phyloP scores from a whole-genome alignment of 2,329 filamentous ascomycete genomes.

The Fusarium sp. region DNA sequence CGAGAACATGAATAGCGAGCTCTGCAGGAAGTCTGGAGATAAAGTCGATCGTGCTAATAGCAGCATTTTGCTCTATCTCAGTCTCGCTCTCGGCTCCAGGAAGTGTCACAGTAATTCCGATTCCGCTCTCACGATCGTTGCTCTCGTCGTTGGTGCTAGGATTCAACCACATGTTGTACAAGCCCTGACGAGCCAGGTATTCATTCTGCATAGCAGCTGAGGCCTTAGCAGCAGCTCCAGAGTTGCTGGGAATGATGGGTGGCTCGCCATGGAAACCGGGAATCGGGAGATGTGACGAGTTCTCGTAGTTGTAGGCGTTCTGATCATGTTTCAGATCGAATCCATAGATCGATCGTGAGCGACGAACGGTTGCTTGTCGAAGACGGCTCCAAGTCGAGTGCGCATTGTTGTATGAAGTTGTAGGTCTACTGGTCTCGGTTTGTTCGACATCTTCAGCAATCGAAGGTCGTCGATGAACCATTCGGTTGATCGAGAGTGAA shows the following conservation, averaged over 20 bases:
- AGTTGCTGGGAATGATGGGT: conserved; percentile 68
- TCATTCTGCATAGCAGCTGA: conserved; percentile 70
- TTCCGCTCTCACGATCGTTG: conserved; percentile 71
- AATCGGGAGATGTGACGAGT: conserved; percentile 51
- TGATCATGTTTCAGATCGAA: conserved; percentile 48
- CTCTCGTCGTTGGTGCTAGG: conserved; percentile 55
- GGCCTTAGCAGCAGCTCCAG: conserved; percentile 70
- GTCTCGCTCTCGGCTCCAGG: conserved; percentile 50
- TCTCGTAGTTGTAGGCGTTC: conserved; percentile 38
- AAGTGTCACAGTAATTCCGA: conserved; percentile 67
- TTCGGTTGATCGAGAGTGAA: conserved; percentile 64
- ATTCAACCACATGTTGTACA: conserved; percentile 57
- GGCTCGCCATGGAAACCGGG: conserved; percentile 64
- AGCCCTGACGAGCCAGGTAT: conserved; percentile 50
- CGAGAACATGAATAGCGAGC: conserved; percentile 68
- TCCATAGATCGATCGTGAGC: conserved; percentile 58
- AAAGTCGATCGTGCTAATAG: conserved; percentile 68
- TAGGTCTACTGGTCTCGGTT: conserved; percentile 48
- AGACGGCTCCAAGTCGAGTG: conserved; percentile 61
- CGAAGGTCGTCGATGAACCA: conserved; percentile 62
- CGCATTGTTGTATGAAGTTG: conserved; percentile 56
- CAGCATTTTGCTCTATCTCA: conserved; percentile 49
- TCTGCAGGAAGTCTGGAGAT: conserved; percentile 65
- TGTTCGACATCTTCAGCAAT: conserved; percentile 46
- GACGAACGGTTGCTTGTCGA: conserved; percentile 62